Evolutionary conservation across 495 filamentous ascomycete genomes (phyloP), one percentile per base, ranked within the genome.

Genomic region (Hyaloscypha bicolor): DNA sequence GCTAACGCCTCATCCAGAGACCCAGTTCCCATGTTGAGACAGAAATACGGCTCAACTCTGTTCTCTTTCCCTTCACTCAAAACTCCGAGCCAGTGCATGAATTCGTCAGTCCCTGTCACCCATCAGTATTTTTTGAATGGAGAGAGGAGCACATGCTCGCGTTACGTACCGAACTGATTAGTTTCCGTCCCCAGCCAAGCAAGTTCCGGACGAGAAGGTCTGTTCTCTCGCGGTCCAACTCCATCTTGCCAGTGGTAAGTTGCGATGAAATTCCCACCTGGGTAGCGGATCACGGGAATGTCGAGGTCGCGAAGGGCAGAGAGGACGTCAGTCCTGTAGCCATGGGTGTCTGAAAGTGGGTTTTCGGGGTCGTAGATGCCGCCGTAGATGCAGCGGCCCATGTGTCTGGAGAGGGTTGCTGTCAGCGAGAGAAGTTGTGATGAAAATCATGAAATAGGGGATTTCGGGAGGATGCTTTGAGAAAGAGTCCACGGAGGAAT

Each of bases 221-320:
- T 79, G 55, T 87, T 78, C 31, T 90, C 88, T 59, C 82, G 85
- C 6, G 90, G 90, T 8, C 91, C 90, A 66, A 94, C 80, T 22
- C 90, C 91, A 78, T 94, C 91, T 33, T 87, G 79, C 91, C 91
- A 94, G 75, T 93, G 90, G 72, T 94, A 94, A 6, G 91, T 93
- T 2, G 91, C 91, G 45, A 87, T 85, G 71, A 93, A 93, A 76
- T 93, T 94, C 32, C 91, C 91, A 16, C 91, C 91, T 12, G 91
- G 91, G 75, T 94, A 93, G 48, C 90, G 83, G 30, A 94, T 85
- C 35, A 92, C 90, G 25, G 91, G 91, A 33, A 91, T 84, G 45
- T 88, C 83, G 29, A 93, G 80, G 66, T 91, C 89, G 70, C 86
- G 85, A 62, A 93, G 77, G 9, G 88, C 86, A 60, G 83, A 81